These are phyloP conservation scores for Sporothrix dimorphospora DNA, from an alignment of 2,329 filamentous ascomycete species.

Conservation along the genomic window DNA sequence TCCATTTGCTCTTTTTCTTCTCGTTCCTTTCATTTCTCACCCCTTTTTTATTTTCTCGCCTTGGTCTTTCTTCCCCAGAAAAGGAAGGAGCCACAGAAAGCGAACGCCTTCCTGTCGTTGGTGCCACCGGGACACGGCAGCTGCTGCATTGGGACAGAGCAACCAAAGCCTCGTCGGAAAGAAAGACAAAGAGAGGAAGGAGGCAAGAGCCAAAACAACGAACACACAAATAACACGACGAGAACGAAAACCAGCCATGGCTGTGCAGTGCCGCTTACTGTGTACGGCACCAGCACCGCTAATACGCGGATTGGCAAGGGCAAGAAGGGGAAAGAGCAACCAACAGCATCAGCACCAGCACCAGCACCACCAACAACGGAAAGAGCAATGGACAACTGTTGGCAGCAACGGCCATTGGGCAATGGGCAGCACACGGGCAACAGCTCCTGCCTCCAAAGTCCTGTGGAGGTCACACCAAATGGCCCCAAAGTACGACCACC, in stretches of 20 bases:
- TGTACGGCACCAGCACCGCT: conserved; percentile 2
- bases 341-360: neutral
- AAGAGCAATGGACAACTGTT: neutral
- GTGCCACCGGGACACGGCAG: neutral
- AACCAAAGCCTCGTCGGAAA: conserved; percentile 12
- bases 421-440: neutral
- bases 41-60: neutral
- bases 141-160: conserved; percentile 14
- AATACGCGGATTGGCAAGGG: conserved; percentile 12
- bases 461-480: neutral
- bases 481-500: neutral
- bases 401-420: neutral
- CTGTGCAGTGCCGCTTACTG: neutral
- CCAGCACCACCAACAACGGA: neutral
- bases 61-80: conserved; percentile 9
- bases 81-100: conserved; percentile 18
- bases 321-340: neutral
- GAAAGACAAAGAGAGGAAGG: conserved; percentile 13
- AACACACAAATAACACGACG: neutral
- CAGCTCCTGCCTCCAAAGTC: conserved; percentile 6
- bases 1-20: neutral
- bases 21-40: neutral
- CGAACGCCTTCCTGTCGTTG: neutral
- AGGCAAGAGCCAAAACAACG: neutral
- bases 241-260: neutral